phyloP scores from a whole-genome alignment of 2,329 filamentous ascomycete species.

The Colletotrichum chrysophilum region DNA sequence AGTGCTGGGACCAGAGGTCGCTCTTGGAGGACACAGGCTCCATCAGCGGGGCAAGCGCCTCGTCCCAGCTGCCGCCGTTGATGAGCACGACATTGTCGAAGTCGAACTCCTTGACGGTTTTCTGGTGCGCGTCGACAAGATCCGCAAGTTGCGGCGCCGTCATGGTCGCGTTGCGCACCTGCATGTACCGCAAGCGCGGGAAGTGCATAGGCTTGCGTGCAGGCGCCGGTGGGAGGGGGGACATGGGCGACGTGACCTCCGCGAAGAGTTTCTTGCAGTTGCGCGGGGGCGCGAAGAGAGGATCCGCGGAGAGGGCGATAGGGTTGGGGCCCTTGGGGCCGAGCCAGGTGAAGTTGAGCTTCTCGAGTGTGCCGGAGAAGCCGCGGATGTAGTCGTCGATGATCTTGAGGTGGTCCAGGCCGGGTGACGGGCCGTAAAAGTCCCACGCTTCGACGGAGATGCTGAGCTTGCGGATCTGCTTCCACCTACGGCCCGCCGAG shows the following conservation, averaged over 20 bases:
- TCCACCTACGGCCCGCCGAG: constrained; percentile 74
- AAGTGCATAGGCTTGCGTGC: constrained; percentile 66
- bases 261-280: constrained; percentile 64
- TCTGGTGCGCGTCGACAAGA: constrained; percentile 71
- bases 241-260: constrained; percentile 70
- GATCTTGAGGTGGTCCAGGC: constrained; percentile 75
- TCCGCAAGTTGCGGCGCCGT: constrained; percentile 72
- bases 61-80: constrained; percentile 76
- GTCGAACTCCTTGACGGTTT: constrained; percentile 76
- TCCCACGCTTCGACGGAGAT: constrained; percentile 77
- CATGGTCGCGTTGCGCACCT: constrained; percentile 75
- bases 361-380: constrained; percentile 70
- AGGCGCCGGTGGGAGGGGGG: constrained; percentile 60
- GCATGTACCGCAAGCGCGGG: constrained; percentile 69
- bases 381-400: constrained; percentile 80
- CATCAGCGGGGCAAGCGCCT: constrained; percentile 77
- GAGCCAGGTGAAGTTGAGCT: constrained; percentile 79
- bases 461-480: constrained; percentile 75
- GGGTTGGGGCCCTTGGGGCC: constrained; percentile 77
- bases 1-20: constrained; percentile 48
- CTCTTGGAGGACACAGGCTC: constrained; percentile 35
- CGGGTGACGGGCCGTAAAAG: constrained; percentile 62
- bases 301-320: constrained; percentile 71
- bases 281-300: constrained; percentile 66
- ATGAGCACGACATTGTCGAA: constrained; percentile 78